Evolutionary conservation across 176 grass and related monocot species (phyloP), one percentile per base, ranked within the genome.

Genomic region (Carex parvula): DNA sequence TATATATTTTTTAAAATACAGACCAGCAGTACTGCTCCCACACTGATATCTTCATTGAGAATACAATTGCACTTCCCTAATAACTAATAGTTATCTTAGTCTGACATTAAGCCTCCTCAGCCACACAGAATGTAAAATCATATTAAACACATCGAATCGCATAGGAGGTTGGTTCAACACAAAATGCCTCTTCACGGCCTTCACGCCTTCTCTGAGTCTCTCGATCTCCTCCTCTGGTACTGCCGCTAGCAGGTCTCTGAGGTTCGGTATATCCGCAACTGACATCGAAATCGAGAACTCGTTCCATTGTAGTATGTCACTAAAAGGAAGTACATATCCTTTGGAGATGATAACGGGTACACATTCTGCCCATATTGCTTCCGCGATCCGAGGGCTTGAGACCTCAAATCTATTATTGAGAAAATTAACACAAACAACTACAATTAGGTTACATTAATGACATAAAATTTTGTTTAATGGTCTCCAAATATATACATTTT

Each of bases 41-140:
- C 44, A 48, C 44, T 48, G 44, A 48, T 48, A 48, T 1, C 7
- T 35, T 14, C 32, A 8, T 68, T 17, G 1, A 18, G 5, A 68
- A 42, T 22, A 48, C 39, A 72, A 22, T 72, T 46, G 41, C 18
- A 72, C 41, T 44, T 18, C 6, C n/a, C 15, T 16, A 24, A 0
- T 30, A 76, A 7, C 13, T 16, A 14, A 0, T 30, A 76, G 3
- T 22, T 48, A 72, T 44, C 44, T 55, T 24, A 77, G 37, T 9
- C 22, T 90, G 18, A 91, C 11, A 85, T 97, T 97, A 15, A 97
- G 89, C 42, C 94, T 87, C 58, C 94, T 88, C 17, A 97, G 89
- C 91, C 94, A 91, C 7, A 97, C 84, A 3, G 94, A 97, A 29
- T 93, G 94, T 70, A 93, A 42, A 24, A 97, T 97, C 94, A 97